These are phyloP conservation scores for Trametes coccinea DNA, from an alignment of 768 basidiomycete species.

Conservation along the genomic window DNA sequence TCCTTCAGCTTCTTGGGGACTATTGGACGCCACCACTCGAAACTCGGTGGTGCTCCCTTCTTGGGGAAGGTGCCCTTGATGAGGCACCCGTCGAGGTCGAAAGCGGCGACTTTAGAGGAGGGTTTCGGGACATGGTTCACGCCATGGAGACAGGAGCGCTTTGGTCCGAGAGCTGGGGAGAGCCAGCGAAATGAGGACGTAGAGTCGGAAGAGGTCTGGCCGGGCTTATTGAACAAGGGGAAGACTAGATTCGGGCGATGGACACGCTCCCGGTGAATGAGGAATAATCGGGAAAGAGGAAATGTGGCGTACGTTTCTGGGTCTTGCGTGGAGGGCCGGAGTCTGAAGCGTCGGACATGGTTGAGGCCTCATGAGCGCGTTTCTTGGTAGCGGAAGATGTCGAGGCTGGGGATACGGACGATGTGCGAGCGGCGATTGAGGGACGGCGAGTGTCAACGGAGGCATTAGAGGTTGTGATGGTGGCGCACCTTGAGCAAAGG, in stretches of 20 bases:
- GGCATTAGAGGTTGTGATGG: neutral
- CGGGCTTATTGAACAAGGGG: slow-evolving; percentile 30
- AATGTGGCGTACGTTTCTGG: slow-evolving; percentile 21
- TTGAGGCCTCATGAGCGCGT: slow-evolving; percentile 3
- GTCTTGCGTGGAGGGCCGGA: slow-evolving; percentile 13
- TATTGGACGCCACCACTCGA: slow-evolving; percentile 72
- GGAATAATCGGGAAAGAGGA: neutral
- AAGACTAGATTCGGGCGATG: slow-evolving; percentile 23
- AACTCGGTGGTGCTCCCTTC: slow-evolving; percentile 47
- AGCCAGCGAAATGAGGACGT: slow-evolving; percentile 33
- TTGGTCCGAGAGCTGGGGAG: slow-evolving; percentile 33
- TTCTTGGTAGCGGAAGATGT: neutral
- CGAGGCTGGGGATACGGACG: neutral
- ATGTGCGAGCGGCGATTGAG: neutral
- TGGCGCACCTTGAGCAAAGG: neutral
- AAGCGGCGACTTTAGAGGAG: slow-evolving; percentile 65
- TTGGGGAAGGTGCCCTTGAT: slow-evolving; percentile 54
- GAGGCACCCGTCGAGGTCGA: slow-evolving; percentile 88
- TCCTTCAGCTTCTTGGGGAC: slow-evolving; percentile 67
- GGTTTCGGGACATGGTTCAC: slow-evolving; percentile 41
- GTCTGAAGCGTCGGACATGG: neutral
- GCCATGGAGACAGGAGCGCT: slow-evolving; percentile 40
- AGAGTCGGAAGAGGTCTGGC: neutral
- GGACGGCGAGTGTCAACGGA: neutral
- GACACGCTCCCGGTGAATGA: too few relatives aligned